Evolutionary conservation across 2,329 filamentous ascomycete species (phyloP), one percentile per base, ranked within the genome.

Genomic region (Aureobasidium sp.): DNA sequence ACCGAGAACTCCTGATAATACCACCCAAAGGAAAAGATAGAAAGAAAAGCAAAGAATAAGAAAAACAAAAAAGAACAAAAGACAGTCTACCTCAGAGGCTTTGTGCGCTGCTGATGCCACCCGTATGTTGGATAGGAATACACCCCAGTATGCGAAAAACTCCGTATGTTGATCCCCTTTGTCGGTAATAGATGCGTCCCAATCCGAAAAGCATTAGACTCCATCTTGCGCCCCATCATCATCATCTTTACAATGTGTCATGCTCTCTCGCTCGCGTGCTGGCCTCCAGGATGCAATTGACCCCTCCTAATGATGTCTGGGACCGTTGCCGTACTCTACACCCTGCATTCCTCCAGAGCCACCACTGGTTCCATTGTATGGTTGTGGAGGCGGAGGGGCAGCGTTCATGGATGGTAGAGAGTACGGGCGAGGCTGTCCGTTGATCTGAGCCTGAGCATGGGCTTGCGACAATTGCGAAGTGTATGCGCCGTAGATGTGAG

Each of bases 401-500:
- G 65, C 62, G 55, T 70, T 69, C 59, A 74, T 65, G 3, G 72
- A 72, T 52, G 74, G 75, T 49, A 79, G 73, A 39, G 71, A 67
- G 32, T 72, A 48, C 30, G 55, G 42, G 37, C 30, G 45, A 63
- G 63, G 39, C 27, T 65, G 63, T 15, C 69, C 70, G 39, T 71
- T 71, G 63, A 59, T 67, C 64, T 67, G 74, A 66, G 57, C 67
- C 59, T 78, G 75, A 34, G 73, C 68, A 65, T 67, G 74, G 66
- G 27, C 67, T 59, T 78, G 75, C 34, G 73, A 75, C 39, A 80
- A 69, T 65, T 74, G 70, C 25, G 71, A 72, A 0, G 77, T 78
- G 70, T 77, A 76, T 59, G 69, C 73, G 50, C 78, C 78, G 64
- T 79, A 81, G 8, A 80, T 73, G 62, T 80, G 78, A 32, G 76